Evolutionary conservation across 495 filamentous ascomycete species (phyloP).

Genomic region (Penicillium ochrochloron): DNA sequence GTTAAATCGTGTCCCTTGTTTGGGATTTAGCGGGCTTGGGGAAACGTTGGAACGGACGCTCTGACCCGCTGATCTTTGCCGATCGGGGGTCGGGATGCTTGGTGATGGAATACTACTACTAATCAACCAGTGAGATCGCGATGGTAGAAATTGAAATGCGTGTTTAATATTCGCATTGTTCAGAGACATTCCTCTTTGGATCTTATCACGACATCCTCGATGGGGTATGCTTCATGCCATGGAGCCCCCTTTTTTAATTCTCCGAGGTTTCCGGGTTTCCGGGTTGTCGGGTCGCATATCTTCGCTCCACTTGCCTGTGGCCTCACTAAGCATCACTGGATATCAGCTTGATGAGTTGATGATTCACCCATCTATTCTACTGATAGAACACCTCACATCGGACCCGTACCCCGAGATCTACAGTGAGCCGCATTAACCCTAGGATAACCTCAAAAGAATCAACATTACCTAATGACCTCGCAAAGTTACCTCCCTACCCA

Average conservation of each 20-base stretch:
- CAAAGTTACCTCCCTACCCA: no score
- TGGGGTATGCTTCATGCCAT: neutral
- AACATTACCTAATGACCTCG: no score
- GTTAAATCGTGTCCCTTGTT: neutral
- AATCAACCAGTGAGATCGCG: no score
- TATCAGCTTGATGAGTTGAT: neutral
- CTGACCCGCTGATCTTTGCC: conserved; percentile 10
- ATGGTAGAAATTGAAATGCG: neutral
- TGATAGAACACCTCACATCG: neutral
- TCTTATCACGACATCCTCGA: neutral
- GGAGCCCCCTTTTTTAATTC: neutral
- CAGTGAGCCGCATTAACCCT: neutral
- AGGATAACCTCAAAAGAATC: no score
- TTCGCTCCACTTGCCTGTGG: neutral
- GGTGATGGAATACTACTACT: no score
- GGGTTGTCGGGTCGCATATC: neutral
- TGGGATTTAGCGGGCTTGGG: neutral
- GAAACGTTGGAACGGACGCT: neutral
- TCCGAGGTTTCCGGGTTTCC: conserved; percentile 3
- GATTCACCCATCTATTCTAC: neutral
- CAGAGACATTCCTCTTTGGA: no score
- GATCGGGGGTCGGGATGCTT: conserved; percentile 14
- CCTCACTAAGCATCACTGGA: neutral
- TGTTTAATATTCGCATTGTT: neutral
- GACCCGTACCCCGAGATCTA: neutral